Conservation (phyloP, 1,284 basidiomycete genomes). For the Puccinia polysora region DNA sequence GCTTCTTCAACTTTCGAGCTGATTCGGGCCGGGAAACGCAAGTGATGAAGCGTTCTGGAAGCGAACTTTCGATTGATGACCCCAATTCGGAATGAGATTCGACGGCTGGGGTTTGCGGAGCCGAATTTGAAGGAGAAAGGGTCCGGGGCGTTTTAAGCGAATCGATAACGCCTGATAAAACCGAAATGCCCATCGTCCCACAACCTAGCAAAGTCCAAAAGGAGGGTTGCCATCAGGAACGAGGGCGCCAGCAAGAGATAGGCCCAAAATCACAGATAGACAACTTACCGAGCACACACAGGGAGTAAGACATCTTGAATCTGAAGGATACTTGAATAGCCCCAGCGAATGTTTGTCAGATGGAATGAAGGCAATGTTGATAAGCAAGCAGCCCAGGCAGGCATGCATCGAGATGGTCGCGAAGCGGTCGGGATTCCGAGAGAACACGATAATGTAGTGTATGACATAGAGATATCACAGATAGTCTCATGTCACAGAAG, state of each 20-base stretch:
- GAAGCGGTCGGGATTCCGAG: too few species aligned
- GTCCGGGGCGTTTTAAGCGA: constrained; percentile 57
- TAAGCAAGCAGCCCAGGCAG: too few species aligned
- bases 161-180: constrained; percentile 82
- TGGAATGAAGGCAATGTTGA: too few species aligned
- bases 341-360: too few species aligned
- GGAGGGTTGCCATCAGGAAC: background rate
- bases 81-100: constrained; percentile 45
- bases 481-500: too few species aligned
- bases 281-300: constrained; percentile 26
- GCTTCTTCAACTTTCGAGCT: constrained; percentile 64
- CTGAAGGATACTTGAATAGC: too few species aligned
- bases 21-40: constrained; percentile 78
- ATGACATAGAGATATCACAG: too few species aligned
- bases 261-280: background rate
- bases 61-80: constrained; percentile 39
- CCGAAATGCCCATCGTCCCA: constrained; percentile 96
- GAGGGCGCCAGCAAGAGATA: background rate
- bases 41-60: constrained; percentile 79
- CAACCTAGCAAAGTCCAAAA: constrained; percentile 63
- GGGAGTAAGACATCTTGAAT: constrained; percentile 22
- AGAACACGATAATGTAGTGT: too few species aligned
- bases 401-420: too few species aligned
- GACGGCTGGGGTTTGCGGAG: constrained; percentile 50
- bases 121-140: constrained; percentile 50